Base-by-base conservation (phyloP, 2,329 filamentous ascomycete genomes). In the Juglanconis juglandina region DNA sequence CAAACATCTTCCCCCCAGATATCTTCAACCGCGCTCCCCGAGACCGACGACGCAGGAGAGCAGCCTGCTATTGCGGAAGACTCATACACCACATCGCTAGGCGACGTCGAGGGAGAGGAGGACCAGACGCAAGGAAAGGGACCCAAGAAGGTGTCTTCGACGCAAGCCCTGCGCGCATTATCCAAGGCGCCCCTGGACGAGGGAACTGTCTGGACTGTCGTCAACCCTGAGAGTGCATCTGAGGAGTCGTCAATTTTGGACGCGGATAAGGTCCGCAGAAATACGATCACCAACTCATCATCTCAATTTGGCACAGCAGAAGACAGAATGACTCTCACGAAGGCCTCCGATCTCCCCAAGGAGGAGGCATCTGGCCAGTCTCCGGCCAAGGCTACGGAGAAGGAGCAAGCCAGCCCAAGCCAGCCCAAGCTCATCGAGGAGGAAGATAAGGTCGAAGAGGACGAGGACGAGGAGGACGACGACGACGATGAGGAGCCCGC, bases 141-240 rank as follows among this genome's bases (percentile, higher is more conserved):
- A 44, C 63, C 70, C 0, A 72, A 67, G 60, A 75, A 71, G 52
- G 69, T 75, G 7, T 75, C 73, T 3, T 75, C 73, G 3, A 74
- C 73, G 11, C 72, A 75, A 58, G 71, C 69, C n/a, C 61, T 75
- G 39, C 72, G 71, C 46, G 71, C 68, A 2, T 67, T 75, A 8
- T 71, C 72, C n/a, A 71, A 72, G 42, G 69, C 67, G 44, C 72
- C 73, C 5, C 56, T 75, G 11, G 73, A 75, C 46, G 72, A 72
- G 30, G 71, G 70, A 24, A 67, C 68, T 6, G 66, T 62, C 14
- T 75, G 73, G 73, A 74, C 71, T 5, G 68, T 71, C 2, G 72
- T 74, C 30, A 70, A 73, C 35, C 30, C 62, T 34, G 46, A 54
- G 13, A 24, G 42, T 46, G 32, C 37, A 24, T 51, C 53, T 24